Evolutionary conservation across 2,329 filamentous ascomycete genomes (phyloP).

Genomic region (Lecanoromycetidae sp.): DNA sequence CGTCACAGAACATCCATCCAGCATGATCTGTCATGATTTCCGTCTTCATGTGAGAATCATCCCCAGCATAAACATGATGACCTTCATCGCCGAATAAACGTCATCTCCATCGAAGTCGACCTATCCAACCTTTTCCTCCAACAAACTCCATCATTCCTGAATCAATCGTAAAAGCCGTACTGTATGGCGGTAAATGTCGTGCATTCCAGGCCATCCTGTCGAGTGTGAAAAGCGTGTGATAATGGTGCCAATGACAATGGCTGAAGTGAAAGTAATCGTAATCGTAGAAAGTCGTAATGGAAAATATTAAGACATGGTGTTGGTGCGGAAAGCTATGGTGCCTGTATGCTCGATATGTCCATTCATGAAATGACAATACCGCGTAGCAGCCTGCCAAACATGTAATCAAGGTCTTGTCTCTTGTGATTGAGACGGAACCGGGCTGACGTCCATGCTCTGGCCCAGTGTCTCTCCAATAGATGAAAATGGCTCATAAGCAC

Average conservation of each 20-base stretch:
- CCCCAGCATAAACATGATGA: background rate
- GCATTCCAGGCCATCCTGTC: background rate
- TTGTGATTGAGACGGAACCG: too few species aligned
- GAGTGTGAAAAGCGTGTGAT: background rate
- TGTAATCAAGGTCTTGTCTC: background rate
- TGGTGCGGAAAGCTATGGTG: background rate
- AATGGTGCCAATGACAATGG: background rate
- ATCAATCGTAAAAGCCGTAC: background rate
- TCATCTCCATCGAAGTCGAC: conserved; percentile 2
- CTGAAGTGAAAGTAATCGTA: background rate
- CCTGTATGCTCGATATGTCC: background rate
- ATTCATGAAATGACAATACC: background rate
- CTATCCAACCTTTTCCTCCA: background rate
- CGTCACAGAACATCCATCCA: background rate
- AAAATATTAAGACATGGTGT: background rate
- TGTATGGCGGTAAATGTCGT: background rate
- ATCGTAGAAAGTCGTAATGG: conserved; percentile 8
- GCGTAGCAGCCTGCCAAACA: too few species aligned
- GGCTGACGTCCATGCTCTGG: conserved; percentile 2
- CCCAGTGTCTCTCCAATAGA: conserved; percentile 15
- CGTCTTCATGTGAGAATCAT: background rate
- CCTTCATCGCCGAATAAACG: background rate
- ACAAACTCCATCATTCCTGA: background rate
- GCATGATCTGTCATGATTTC: background rate
- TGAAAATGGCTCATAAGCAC: conserved; percentile 25